A percentile compares a stretch with the other conserved stretches of the same genome.
These are phyloP conservation scores for Lasiosphaeriaceae sp. DNA, from an alignment of 495 filamentous ascomycete species.

Conservation along the genomic window DNA sequence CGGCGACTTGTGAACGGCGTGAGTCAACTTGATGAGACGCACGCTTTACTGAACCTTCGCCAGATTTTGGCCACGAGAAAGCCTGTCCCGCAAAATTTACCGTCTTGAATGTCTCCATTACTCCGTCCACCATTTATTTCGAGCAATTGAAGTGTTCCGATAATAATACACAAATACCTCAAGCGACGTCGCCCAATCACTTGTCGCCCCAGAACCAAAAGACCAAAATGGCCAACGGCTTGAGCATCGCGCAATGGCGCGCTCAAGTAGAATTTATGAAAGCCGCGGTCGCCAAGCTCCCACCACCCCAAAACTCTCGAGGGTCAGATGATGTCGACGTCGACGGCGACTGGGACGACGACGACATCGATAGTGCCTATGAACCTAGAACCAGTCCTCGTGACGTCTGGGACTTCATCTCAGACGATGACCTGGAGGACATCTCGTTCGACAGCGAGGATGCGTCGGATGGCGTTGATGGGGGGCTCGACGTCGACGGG, in stretches of 20 bases:
- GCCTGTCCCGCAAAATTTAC: too few relatives aligned
- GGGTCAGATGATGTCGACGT: constrained; percentile 9
- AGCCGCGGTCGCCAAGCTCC: constrained; percentile 36
- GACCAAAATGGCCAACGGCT: too few relatives aligned
- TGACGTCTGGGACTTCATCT: constrained; percentile 88
- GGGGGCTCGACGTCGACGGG: constrained; percentile 20
- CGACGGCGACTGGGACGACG: constrained; percentile 31
- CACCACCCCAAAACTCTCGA: neutral
- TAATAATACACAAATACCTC: too few relatives aligned
- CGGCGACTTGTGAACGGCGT: too few relatives aligned
- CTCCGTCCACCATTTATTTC: too few relatives aligned
- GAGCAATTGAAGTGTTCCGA: too few relatives aligned
- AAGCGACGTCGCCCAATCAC: too few relatives aligned
- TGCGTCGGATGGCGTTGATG: constrained; percentile 10
- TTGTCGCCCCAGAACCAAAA: too few relatives aligned
- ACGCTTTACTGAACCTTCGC: too few relatives aligned
- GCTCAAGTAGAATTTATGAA: constrained; percentile 46
- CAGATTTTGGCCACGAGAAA: too few relatives aligned
- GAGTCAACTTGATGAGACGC: too few relatives aligned
- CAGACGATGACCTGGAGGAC: constrained; percentile 61
- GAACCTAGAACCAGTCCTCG: constrained; percentile 61
- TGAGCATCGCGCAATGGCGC: constrained; percentile 32
- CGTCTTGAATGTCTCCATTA: too few relatives aligned
- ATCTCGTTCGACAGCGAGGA: constrained; percentile 42
- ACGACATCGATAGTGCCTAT: constrained; percentile 58